phyloP scores from a whole-genome alignment of 139 green algal genomes.

The Asterochloris erici region DNA sequence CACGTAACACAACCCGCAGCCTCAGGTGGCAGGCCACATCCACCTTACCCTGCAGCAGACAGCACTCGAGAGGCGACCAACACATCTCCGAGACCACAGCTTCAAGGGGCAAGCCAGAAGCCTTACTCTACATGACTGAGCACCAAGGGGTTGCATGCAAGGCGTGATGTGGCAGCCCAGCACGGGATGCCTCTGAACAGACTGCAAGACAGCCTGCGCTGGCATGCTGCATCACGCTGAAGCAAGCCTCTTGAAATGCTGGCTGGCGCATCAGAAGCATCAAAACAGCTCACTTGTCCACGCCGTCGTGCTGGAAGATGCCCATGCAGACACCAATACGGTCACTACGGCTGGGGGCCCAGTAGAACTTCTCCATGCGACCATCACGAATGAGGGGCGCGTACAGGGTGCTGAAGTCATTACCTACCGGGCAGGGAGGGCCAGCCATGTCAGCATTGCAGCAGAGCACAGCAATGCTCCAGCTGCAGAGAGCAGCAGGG shows the following conservation, averaged over 20 bases:
- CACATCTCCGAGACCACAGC: too few relatives aligned
- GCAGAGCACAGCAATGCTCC: background rate
- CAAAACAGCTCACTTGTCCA: constrained; percentile 14
- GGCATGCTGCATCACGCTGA: background rate
- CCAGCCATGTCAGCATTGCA: constrained; percentile 83
- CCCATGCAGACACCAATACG: constrained; percentile 93
- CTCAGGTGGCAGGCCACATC: background rate
- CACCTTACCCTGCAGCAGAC: background rate
- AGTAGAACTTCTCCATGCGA: constrained; percentile 99
- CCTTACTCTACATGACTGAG: too few relatives aligned
- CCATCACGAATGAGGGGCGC: constrained; percentile 98
- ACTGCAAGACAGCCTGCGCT: background rate
- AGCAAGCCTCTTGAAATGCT: too few relatives aligned
- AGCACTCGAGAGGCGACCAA: background rate
- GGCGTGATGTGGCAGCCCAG: too few relatives aligned
- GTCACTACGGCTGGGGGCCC: constrained; percentile 90
- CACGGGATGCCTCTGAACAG: too few relatives aligned
- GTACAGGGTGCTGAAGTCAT: constrained; percentile 99
- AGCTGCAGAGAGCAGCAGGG: background rate
- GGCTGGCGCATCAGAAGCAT: background rate
- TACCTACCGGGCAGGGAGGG: constrained; percentile 81
- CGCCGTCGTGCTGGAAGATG: constrained; percentile 89
- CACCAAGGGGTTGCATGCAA: too few relatives aligned
- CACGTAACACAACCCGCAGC: background rate
- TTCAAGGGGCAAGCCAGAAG: too few relatives aligned